Base-by-base conservation (phyloP, 371 early-diverging fungal species). In the Syncephalastrum racemosum region DNA sequence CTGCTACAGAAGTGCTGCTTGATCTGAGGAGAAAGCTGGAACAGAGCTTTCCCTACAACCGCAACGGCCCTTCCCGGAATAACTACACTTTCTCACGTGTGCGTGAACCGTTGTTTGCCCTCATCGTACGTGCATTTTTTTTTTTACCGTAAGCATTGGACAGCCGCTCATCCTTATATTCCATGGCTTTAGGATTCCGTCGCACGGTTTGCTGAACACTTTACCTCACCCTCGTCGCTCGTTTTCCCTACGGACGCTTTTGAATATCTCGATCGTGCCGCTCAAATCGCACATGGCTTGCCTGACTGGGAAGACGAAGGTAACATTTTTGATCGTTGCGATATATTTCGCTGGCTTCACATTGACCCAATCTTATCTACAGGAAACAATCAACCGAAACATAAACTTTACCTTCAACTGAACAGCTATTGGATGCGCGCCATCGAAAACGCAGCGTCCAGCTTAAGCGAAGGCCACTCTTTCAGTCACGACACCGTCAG, bases 81-180 rank as follows among this genome's bases (percentile, higher is more conserved):
- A 91, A 91, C 66, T 97, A 97, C 72, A 84, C 94, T 12, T 96
- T 87, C 70, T 88, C 91, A 64, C 80, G 98, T 60, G 91, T 95
- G 44, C 77, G 87, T 59, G 88, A 90, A 31, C 77, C 80, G 14
- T 71, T 96, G 19, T 64, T 75, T 4, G 94, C 94, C 52, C 73
- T 93, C 36, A 77, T 79, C 49, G 85, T 84, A 82, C 57, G 71
- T 66, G 20, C 42, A 31, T 24, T 49, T 12, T n/a, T 27, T 23
- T 15, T 24, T 36, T 39, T 44, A 40, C 42, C 36, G 52, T 36
- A 23, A 4, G 25, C 44, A 14, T 25, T 14, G 31, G 4, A n/a
- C 15, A 41, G 24, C 12, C 24, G n/a, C 31, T 47, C 16, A 16
- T 46, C 44, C 6, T 56, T 42, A 23, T 43, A 25, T 41, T 47